Evolutionary conservation across 495 filamentous ascomycete genomes (phyloP).

Genomic region (Penicillium cinerascens): DNA sequence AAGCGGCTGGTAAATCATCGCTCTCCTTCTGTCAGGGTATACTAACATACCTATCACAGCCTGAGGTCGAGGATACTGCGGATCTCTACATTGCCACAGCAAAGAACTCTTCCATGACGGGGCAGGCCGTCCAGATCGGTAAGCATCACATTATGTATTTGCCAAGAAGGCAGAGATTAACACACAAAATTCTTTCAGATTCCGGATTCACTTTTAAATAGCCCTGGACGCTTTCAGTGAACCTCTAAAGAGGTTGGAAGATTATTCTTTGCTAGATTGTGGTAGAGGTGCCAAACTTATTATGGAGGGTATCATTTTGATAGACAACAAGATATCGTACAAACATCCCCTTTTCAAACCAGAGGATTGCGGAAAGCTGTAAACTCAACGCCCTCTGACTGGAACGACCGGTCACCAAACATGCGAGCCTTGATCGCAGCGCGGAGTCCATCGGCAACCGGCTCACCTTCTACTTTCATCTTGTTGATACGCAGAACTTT

Average conservation of each 20-base stretch:
- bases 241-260: not conserved
- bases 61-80: conserved; percentile 55
- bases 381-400: conserved; percentile 24
- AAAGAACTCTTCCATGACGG: conserved; percentile 57
- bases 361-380: conserved; percentile 41
- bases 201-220: conserved; percentile 34
- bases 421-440: conserved; percentile 44
- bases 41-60: conserved; percentile 26
- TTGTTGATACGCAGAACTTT: conserved; percentile 36
- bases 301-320: conserved; percentile 17
- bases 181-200: conserved; percentile 28
- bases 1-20: conserved; percentile 40
- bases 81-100: conserved; percentile 50
- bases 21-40: not conserved
- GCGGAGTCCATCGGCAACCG: conserved; percentile 32
- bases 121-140: conserved; percentile 54
- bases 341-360: conserved; percentile 15
- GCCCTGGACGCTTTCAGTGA: not conserved
- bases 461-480: conserved; percentile 46
- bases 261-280: not conserved
- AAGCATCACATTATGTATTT: conserved; percentile 7
- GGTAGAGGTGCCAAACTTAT: not conserved
- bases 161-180: conserved; percentile 10
- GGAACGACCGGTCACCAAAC: conserved; percentile 33
- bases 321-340: conserved; percentile 11